These are phyloP conservation scores for Arthrobotrys musiformis DNA, from an alignment of 2,329 filamentous ascomycete species.

Conservation along the genomic window DNA sequence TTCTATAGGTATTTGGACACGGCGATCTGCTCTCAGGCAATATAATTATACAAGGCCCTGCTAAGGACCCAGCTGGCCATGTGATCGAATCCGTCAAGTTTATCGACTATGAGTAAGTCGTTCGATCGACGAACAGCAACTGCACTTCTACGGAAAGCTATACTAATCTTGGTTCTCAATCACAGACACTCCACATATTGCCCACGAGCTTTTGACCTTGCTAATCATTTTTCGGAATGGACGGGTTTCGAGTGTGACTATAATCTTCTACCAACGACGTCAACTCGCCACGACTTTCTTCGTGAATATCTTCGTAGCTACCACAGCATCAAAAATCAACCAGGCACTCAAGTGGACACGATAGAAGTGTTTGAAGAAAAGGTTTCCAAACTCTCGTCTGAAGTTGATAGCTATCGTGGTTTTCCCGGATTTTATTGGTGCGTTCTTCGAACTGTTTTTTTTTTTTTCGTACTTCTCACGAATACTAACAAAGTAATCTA, in stretches of 20 bases:
- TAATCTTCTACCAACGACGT: conserved; percentile 78
- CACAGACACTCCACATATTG: conserved; percentile 87
- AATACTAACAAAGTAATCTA: neutral
- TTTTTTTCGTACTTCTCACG: too few relatives aligned
- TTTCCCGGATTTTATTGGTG: neutral
- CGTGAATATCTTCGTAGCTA: conserved; percentile 82
- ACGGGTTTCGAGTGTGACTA: conserved; percentile 95
- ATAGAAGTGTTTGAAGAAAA: neutral
- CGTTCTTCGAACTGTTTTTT: too few relatives aligned
- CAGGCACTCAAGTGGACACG: too few relatives aligned
- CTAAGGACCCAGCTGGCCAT: conserved; percentile 66
- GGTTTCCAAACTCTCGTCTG: neutral
- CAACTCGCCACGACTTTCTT: conserved; percentile 81
- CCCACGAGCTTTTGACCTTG: conserved; percentile 91
- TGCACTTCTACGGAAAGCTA: too few relatives aligned
- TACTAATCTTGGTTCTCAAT: neutral
- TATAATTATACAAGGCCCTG: conserved; percentile 80
- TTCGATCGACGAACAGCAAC: neutral
- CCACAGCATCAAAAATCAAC: conserved; percentile 61
- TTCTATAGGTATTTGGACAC: conserved; percentile 78
- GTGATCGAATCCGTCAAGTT: neutral
- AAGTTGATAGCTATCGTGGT: neutral
- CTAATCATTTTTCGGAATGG: conserved; percentile 98
- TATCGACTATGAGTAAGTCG: neutral
- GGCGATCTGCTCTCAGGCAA: conserved; percentile 94